A percentile compares a stretch with the other conserved stretches of the same genome.
These are phyloP conservation scores for Puccinia polysora DNA, from an alignment of 1,284 basidiomycete genomes.

Conservation along the genomic window DNA sequence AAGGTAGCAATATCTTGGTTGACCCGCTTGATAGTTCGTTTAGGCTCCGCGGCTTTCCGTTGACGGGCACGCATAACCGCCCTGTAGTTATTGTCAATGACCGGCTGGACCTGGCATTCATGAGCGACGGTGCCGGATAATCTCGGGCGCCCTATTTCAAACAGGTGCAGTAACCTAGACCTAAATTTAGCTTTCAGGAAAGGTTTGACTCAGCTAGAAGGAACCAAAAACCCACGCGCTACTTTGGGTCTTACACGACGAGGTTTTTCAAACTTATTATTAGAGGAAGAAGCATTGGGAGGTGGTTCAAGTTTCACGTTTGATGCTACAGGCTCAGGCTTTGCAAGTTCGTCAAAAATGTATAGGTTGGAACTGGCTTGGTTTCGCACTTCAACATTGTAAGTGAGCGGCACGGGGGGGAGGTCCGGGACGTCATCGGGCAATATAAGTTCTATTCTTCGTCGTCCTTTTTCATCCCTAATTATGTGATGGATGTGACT, in stretches of 20 bases:
- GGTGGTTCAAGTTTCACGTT: conserved; percentile 36
- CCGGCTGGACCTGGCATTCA: conserved; percentile 52
- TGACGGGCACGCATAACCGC: conserved; percentile 54
- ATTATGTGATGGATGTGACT: background rate
- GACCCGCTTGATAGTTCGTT: conserved; percentile 55
- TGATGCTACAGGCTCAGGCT: conserved; percentile 47
- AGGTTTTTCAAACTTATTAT: conserved; percentile 41
- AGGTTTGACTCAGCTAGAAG: background rate
- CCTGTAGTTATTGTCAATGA: conserved; percentile 54
- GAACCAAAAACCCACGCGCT: conserved; percentile 46
- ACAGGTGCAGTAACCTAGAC: background rate
- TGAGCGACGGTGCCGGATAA: conserved; percentile 52
- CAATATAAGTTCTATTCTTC: conserved; percentile 29
- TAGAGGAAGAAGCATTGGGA: conserved; percentile 37
- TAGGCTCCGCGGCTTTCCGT: conserved; percentile 54
- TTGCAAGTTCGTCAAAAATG: conserved; percentile 50
- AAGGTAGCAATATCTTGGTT: conserved; percentile 52
- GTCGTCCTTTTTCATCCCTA: background rate
- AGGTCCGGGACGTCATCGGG: conserved; percentile 26
- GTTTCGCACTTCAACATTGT: conserved; percentile 36
- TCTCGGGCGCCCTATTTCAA: conserved; percentile 45
- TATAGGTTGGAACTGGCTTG: conserved; percentile 47
- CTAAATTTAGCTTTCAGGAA: background rate
- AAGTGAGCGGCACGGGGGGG: background rate
- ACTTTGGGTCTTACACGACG: conserved; percentile 44